Percentiles rank a stretch among this genome's conserved stretches.
Evolutionary conservation across 2,329 filamentous ascomycete species (phyloP).

Genomic region (Didymella sp.): DNA sequence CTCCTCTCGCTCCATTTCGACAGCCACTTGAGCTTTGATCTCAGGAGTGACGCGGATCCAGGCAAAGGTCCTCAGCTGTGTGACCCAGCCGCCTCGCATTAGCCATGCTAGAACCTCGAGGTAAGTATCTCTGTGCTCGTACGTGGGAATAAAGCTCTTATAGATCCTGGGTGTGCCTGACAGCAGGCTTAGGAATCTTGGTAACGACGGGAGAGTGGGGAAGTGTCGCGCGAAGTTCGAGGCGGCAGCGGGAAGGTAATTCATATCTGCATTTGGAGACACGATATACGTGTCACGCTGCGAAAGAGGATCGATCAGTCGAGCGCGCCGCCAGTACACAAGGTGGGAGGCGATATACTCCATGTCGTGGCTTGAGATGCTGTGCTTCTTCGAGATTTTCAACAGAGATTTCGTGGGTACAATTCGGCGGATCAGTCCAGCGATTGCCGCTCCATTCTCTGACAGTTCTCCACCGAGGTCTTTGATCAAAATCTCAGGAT

Average conservation of each 20-base stretch:
- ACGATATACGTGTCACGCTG: constrained; percentile 90
- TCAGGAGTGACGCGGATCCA: constrained; percentile 86
- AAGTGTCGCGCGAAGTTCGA: constrained; percentile 79
- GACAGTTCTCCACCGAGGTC: constrained; percentile 73
- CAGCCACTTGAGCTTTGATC: constrained; percentile 80
- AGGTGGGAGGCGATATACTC: constrained; percentile 90
- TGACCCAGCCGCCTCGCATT: constrained; percentile 90
- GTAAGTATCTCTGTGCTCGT: constrained; percentile 85
- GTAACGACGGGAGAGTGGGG: constrained; percentile 79
- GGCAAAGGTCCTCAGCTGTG: constrained; percentile 87
- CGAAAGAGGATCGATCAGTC: constrained; percentile 89
- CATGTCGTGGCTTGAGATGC: constrained; percentile 79
- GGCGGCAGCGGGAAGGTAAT: constrained; percentile 71
- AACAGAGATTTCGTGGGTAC: constrained; percentile 70
- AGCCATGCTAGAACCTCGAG: constrained; percentile 93
- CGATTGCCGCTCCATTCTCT: constrained; percentile 76
- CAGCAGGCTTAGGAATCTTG: constrained; percentile 85
- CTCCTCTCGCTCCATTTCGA: constrained; percentile 64
- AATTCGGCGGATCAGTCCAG: constrained; percentile 70
- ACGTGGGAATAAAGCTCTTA: constrained; percentile 82
- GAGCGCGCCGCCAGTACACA: constrained; percentile 93
- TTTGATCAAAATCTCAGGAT: constrained; percentile 79
- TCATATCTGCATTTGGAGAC: constrained; percentile 84
- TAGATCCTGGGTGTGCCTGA: constrained; percentile 83
- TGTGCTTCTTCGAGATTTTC: constrained; percentile 74